Base-by-base conservation (phyloP, 2,329 filamentous ascomycete species). In the Paracamarosporium sp. region DNA sequence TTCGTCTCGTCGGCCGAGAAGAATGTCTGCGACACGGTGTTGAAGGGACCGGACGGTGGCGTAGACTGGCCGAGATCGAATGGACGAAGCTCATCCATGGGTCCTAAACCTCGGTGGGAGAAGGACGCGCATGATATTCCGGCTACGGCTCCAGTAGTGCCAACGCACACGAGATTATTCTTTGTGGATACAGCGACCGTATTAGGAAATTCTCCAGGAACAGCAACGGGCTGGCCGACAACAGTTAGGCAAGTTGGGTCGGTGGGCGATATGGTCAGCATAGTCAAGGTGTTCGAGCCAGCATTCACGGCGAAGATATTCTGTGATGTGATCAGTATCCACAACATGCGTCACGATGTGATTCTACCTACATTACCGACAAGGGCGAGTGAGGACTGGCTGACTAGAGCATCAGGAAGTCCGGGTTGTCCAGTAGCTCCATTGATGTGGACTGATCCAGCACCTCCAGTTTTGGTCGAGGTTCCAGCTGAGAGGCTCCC, bases 1-100 rank as follows among this genome's bases (percentile, higher is more conserved):
- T 73, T 79, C 0, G 69, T 74, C 59, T 85, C 80, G 51, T 89
- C 85, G 0, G 71, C 71, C 0, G 83, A 85, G 74, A 88, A 89
- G 68, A 88, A 85, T 0, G 82, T 78, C 7, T 89, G 85, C 0
- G 86, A 87, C 2, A 88, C 79, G 0, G 84, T 87, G 70, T 87
- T 87, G 2, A 76, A 72, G 0, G 86, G 86, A 0, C 86, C 87
- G 0, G 76, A 70, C 0, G 87, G 86, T 0, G 87, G 87, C 0
- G 83, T 88, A 0, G 80, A 81, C 66, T 89, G 87, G 1, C 75
- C 71, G 1, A 89, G 65, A 12, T 82, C 77, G 56, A 88, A 82
- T 2, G 63, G 48, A 6, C 74, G 66, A 11, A 78, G 61, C 8
- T 43, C 51, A 50, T 77, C 74, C 69, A 78, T 74, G n/a, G 61